Percentiles rank a stretch among this genome's conserved stretches.
phyloP scores from a whole-genome alignment of 257 asterid genomes.

The Capsicum pubescens region DNA sequence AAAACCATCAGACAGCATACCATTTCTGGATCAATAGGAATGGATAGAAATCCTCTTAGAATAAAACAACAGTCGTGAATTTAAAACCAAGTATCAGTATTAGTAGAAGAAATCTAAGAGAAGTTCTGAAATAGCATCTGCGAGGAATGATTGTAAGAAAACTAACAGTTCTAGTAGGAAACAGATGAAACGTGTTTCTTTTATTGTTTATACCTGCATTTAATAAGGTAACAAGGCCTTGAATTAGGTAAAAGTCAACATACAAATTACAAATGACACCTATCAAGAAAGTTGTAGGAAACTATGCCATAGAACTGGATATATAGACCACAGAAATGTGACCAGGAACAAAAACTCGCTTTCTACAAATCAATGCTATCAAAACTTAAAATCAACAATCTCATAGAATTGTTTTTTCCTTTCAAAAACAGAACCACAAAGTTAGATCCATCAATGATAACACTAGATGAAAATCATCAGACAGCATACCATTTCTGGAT shows the following conservation, averaged over 20 bases:
- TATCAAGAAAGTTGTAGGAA: conserved; percentile 19
- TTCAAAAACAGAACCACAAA: conserved; percentile 14
- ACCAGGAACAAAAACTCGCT: neutral
- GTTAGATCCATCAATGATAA: conserved; percentile 17
- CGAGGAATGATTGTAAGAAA: neutral
- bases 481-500: conserved; percentile 22
- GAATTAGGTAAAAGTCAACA: neutral
- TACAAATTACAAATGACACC: conserved; percentile 10
- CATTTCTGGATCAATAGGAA: neutral
- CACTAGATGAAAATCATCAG: neutral
- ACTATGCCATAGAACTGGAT: neutral
- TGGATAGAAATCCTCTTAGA: neutral
- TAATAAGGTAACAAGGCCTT: conserved; percentile 12
- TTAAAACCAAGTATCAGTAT: conserved; percentile 23
- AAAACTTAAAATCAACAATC: conserved; percentile 1
- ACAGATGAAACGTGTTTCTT: neutral
- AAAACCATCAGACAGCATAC: neutral
- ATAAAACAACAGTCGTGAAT: neutral
- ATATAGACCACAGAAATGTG: neutral
- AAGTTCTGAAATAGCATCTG: neutral
- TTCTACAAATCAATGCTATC: conserved; percentile 11
- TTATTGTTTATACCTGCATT: neutral
- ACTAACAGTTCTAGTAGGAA: neutral
- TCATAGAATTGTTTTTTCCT: neutral
- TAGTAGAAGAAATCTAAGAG: neutral